Percentiles rank a stretch among this genome's conserved stretches.
Conservation (phyloP, 164 flowering plant species). For the Nymphaea thermarum region DNA sequence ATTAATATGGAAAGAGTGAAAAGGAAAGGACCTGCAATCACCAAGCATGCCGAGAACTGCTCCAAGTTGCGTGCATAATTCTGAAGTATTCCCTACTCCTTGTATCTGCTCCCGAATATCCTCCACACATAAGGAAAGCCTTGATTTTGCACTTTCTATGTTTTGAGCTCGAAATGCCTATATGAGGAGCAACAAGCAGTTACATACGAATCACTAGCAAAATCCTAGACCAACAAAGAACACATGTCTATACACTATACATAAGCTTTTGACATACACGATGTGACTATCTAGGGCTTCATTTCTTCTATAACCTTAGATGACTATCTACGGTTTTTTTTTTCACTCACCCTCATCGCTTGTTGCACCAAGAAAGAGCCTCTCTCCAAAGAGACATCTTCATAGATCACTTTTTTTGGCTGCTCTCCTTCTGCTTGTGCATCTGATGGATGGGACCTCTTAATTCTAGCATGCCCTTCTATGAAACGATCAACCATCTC, state of each 20-base stretch:
- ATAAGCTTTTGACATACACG: too few relatives aligned
- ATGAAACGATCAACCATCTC: slow-evolving; percentile 74
- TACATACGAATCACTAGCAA: neutral
- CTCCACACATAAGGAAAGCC: slow-evolving; percentile 68
- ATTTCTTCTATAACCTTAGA: neutral
- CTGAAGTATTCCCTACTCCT: slow-evolving; percentile 49
- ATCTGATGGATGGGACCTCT: slow-evolving; percentile 37
- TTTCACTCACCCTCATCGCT: slow-evolving; percentile 84
- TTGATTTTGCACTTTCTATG: slow-evolving; percentile 86
- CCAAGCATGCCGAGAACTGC: slow-evolving; percentile 99
- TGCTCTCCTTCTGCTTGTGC: slow-evolving; percentile 20
- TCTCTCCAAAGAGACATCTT: slow-evolving; percentile 87
- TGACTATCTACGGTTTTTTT: neutral
- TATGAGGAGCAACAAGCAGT: slow-evolving; percentile 10
- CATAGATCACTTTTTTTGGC: slow-evolving; percentile 51
- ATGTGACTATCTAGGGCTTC: too few relatives aligned
- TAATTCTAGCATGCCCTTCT: slow-evolving; percentile 96
- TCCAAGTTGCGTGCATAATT: slow-evolving; percentile 93
- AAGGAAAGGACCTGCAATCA: slow-evolving; percentile 71
- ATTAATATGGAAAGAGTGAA: neutral
- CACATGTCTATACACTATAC: too few relatives aligned
- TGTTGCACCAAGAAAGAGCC: slow-evolving; percentile 96
- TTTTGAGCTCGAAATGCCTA: slow-evolving; percentile 92
- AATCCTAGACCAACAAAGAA: too few relatives aligned
- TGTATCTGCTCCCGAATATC: slow-evolving; percentile 76